phyloP scores from a whole-genome alignment of 202 grass and related monocot species.

The Elaeis oleifera region DNA sequence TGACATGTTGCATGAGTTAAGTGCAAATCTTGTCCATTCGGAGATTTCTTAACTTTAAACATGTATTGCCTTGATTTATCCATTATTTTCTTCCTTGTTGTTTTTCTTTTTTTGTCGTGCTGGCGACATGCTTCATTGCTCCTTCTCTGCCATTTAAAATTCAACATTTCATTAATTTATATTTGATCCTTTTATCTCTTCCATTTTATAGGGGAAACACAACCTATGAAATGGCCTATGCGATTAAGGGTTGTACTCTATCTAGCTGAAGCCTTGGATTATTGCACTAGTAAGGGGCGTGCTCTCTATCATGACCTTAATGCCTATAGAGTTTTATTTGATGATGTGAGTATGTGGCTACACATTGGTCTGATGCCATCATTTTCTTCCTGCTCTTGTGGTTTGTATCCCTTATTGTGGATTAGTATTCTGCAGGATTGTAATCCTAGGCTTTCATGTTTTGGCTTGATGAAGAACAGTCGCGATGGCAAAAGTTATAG shows the following conservation, averaged over 20 bases:
- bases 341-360: constrained; percentile 55
- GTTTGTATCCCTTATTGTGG: constrained; percentile 11
- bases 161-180: neutral
- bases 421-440: constrained; percentile 51
- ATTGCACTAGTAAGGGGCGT: constrained; percentile 81
- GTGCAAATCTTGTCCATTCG: too few relatives aligned
- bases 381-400: neutral
- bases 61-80: too few relatives aligned
- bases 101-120: too few relatives aligned
- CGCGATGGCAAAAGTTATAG: constrained; percentile 97
- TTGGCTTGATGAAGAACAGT: constrained; percentile 99
- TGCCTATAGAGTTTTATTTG: constrained; percentile 97
- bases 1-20: too few relatives aligned
- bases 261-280: constrained; percentile 89
- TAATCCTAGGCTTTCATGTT: constrained; percentile 94
- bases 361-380: neutral
- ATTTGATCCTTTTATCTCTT: neutral
- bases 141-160: too few relatives aligned
- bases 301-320: constrained; percentile 99
- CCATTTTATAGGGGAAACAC: constrained; percentile 64
- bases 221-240: constrained; percentile 99
- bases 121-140: too few relatives aligned
- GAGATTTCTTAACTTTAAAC: too few relatives aligned
- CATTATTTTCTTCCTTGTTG: too few relatives aligned
- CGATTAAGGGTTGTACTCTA: constrained; percentile 89